Base-by-base conservation (phyloP, 306 rosid species). In the Albizia julibrissin region DNA sequence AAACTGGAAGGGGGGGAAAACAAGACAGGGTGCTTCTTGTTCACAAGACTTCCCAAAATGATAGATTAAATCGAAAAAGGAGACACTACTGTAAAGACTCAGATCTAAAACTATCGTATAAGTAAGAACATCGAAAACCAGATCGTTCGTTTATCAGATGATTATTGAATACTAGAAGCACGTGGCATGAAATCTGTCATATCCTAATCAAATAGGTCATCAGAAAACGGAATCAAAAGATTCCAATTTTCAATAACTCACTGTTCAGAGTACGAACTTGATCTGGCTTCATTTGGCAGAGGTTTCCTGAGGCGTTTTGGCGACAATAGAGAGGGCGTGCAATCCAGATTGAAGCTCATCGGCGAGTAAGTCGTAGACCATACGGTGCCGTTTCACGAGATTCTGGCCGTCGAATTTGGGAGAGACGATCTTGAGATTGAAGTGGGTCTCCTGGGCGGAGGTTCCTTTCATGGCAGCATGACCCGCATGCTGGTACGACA, bases 401-500 rank as follows among this genome's bases (percentile, higher is more conserved):
- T 82, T 82, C 77, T 90, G 89, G 9, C 90, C 98, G 24, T 92
- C 89, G 71, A 94, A 94, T 79, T 92, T 90, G 1, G 95, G 79
- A 0, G 98, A 93, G 12, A 93, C 91, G 46, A 95, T 87, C 77
- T 81, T 93, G 15, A 95, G 80, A 61, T 95, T 93, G 90, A 93
- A 95, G 78, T 95, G 98, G 15, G 98, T 90, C 52, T 93, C 98
- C 37, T 82, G 74, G 6, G 76, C 89, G 43, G 89, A 61, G 61
- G 70, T 69, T 1, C 75, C 91, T 70, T 72, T 89, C 68, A 93
- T 79, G 68, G 94, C 98, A 43, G 94, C 89, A 74, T 95, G 98
- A 12, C 94, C 97, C 0, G 95, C 93, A 82, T 93, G 98, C 87
- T 93, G 97, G 74, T 89, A 54, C 54, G 98, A 93, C 54, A 93